Evolutionary conservation across 164 flowering plant species (phyloP).

Genomic region (Aristolochia californica): DNA sequence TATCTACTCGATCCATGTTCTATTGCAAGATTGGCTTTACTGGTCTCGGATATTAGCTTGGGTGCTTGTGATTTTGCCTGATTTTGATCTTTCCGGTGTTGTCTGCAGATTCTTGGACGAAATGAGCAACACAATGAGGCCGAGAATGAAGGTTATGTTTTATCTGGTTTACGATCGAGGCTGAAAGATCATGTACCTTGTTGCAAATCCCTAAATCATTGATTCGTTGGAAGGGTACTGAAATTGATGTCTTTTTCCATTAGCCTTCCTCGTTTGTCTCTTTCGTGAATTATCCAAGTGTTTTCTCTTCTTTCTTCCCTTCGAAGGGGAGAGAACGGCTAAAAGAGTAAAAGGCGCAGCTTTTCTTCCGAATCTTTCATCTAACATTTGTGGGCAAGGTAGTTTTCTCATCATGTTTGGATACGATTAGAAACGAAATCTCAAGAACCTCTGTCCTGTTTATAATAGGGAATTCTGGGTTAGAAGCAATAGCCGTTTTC

Average conservation of each 20-base stretch:
- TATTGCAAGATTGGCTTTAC: no score
- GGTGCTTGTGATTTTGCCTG: no score
- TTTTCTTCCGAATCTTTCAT: background rate
- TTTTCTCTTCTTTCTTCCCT: no score
- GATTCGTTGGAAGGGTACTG: background rate
- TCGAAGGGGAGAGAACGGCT: background rate
- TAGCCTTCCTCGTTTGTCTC: no score
- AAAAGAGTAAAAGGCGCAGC: background rate
- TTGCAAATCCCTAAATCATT: background rate
- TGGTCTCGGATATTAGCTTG: no score
- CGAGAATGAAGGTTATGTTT: conserved; percentile 32
- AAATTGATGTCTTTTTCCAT: background rate
- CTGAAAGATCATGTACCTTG: conserved; percentile 9
- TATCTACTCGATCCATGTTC: no score
- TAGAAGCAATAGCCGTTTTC: background rate
- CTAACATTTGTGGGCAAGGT: no score
- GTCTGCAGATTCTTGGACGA: background rate
- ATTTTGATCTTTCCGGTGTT: background rate
- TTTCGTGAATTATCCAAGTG: no score
- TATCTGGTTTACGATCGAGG: conserved; percentile 65
- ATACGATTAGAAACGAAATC: background rate
- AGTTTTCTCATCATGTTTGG: background rate
- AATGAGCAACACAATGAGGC: conserved; percentile 59
- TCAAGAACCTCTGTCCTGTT: background rate
- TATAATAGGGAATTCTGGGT: background rate